These are phyloP conservation scores for Porphyrellus cyaneotinctus DNA, from an alignment of 768 basidiomycete genomes.

Conservation along the genomic window DNA sequence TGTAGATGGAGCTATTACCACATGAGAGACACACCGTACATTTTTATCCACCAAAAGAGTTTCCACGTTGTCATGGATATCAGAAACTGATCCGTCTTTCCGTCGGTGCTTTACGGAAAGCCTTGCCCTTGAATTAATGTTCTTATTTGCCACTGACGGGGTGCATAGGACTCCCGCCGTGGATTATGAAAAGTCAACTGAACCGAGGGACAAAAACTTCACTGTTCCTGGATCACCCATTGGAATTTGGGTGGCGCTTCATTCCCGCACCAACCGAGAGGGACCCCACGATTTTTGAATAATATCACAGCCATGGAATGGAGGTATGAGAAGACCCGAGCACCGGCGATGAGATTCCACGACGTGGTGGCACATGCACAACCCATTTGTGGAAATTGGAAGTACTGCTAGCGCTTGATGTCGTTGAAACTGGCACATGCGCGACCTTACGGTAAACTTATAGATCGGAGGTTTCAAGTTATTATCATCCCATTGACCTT, in stretches of 20 bases:
- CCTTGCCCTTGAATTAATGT: no score
- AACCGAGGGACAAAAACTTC: neutral
- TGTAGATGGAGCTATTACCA: neutral
- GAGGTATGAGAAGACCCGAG: neutral
- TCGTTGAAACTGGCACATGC: neutral
- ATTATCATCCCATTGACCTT: no score
- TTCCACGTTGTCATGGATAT: no score
- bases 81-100: neutral
- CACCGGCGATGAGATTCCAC: neutral
- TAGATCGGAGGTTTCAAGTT: neutral
- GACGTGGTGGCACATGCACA: neutral
- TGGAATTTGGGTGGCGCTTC: neutral
- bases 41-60: no score
- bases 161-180: no score
- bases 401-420: neutral
- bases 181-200: no score
- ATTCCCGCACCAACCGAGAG: neutral
- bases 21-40: neutral
- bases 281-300: neutral
- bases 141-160: no score
- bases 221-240: neutral
- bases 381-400: neutral
- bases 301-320: neutral
- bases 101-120: neutral
- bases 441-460: no score